Conservation (phyloP, 192 early-diverging fungal species). For the Allomyces javanicus region DNA sequence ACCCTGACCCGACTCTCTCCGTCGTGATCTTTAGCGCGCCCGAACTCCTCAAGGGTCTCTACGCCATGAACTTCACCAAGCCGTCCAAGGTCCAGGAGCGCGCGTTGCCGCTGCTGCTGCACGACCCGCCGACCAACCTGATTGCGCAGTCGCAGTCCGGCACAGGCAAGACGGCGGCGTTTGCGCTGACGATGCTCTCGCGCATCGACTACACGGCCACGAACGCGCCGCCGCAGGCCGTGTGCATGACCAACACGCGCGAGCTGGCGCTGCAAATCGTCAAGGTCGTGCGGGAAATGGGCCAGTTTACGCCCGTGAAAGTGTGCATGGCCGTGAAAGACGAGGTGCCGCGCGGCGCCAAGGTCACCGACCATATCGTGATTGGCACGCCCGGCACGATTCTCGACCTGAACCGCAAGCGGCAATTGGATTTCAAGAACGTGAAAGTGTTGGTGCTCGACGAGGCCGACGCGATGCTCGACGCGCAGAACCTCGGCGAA, state of each 20-base stretch:
- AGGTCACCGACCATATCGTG: constrained; percentile 56
- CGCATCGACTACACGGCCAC: constrained; percentile 47
- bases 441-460: constrained; percentile 81
- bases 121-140: constrained; percentile 80
- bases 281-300: constrained; percentile 76
- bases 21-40: too few relatives aligned
- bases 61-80: constrained; percentile 77
- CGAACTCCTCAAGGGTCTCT: constrained; percentile 77
- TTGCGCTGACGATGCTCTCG: constrained; percentile 77
- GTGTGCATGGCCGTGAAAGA: constrained; percentile 66
- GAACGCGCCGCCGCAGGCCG: constrained; percentile 44
- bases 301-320: constrained; percentile 64
- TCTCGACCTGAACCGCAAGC: constrained; percentile 43
- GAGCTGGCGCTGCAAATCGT: constrained; percentile 91
- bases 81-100: constrained; percentile 93
- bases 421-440: constrained; percentile 32
- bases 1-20: too few relatives aligned
- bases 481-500: constrained; percentile 63
- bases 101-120: constrained; percentile 71
- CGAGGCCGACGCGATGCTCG: constrained; percentile 98
- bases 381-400: constrained; percentile 93
- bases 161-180: constrained; percentile 95
- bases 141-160: constrained; percentile 97
- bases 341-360: constrained; percentile 23
- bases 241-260: constrained; percentile 79